Base-by-base conservation (phyloP, 192 early-diverging fungal genomes). In the Endogone sp. region DNA sequence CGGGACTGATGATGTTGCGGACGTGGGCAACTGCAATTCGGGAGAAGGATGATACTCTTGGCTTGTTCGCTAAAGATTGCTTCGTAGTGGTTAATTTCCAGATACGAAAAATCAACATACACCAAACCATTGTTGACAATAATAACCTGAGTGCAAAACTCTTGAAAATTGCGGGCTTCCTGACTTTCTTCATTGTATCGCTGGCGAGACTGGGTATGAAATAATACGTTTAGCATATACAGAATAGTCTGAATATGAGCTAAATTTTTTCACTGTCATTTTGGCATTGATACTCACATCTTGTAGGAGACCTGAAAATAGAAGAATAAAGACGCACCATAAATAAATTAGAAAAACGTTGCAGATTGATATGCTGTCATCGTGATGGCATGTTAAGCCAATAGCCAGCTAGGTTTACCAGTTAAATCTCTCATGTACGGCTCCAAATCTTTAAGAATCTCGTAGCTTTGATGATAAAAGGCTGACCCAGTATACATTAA, bases 401-500 rank as follows among this genome's bases (percentile, higher is more conserved):
- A 22, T 26, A 49, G 16, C 16, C 37, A 16, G 16, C 9, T 16
- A 16, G 11, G 22, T 29, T 58, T 73, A 81, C 83, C 84, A 29
- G 90, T 90, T 27, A 95, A 81, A 65, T 84, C 80, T 37, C 89
- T 85, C 91, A 95, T 93, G 27, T 85, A 79, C 3, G 92, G 94
- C 73, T 95, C 94, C 44, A 93, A 74, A 68, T 90, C 90, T 67
- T 89, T 87, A 25, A 95, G 65, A 59, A 86, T 85, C 57, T 93
- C 90, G 71, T 90, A 94, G 27, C 88, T 85, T 71, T 94, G 91
- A 66, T 95, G 94, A 73, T 88, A 87, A 73, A 91, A 92, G 27
- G 91, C 89, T 62, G 87, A 92, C 55, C 92, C 87, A 23, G 91
- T 91, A 74, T 93, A 95, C 82, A 94, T 90, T 31, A 91, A 88